These are phyloP conservation scores for Russula foetens DNA, from an alignment of 768 basidiomycete species.

Conservation along the genomic window DNA sequence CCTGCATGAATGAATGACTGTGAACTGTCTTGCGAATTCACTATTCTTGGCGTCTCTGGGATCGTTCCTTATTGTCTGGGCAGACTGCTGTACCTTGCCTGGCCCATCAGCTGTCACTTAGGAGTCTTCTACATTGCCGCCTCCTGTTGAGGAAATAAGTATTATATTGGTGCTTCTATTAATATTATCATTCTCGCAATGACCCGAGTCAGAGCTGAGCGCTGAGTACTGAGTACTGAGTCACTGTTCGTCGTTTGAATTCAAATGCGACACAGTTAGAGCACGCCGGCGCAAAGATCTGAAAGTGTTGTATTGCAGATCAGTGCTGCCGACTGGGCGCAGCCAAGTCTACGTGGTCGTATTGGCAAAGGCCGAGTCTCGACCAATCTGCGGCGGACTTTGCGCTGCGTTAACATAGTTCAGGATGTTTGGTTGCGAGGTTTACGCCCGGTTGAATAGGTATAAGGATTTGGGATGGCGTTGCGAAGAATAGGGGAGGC, in stretches of 20 bases:
- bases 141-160: not conserved
- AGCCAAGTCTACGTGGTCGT: not conserved
- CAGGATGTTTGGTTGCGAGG: not conserved
- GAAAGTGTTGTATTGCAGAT: not conserved
- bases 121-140: not conserved
- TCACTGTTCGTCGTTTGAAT: too few species aligned
- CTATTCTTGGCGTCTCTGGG: not conserved
- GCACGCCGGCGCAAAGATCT: too few species aligned
- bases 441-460: not conserved
- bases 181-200: not conserved
- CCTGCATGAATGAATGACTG: conserved; percentile 58
- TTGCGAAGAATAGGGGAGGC: not conserved
- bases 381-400: not conserved
- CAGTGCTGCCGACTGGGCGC: not conserved
- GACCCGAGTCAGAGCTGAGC: not conserved
- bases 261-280: too few species aligned
- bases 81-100: not conserved
- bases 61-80: not conserved
- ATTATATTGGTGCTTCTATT: not conserved
- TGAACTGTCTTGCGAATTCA: not conserved
- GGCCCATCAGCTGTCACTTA: not conserved
- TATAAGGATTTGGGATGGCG: not conserved
- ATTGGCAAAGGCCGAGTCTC: not conserved
- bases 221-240: too few species aligned
- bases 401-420: not conserved